phyloP scores from a whole-genome alignment of 345 rosid genomes.

The Reutealis trisperma region DNA sequence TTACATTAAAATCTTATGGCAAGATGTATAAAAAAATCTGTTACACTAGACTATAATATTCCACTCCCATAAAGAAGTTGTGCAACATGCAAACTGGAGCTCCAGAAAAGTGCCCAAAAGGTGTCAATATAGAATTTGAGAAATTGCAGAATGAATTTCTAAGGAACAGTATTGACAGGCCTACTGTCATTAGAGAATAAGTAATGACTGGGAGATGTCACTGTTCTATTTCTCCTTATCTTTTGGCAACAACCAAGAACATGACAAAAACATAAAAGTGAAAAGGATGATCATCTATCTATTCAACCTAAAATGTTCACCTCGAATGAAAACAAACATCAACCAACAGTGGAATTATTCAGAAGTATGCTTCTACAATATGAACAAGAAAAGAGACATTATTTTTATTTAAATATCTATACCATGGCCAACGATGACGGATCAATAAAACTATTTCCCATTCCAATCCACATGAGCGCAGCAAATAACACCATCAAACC shows the following conservation, averaged over 20 bases:
- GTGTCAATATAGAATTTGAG: no score
- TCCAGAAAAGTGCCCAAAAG: background rate
- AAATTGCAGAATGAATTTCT: no score
- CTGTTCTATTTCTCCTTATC: background rate
- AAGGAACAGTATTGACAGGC: no score
- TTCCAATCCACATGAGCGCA: slow-evolving; percentile 57
- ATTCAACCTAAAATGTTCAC: background rate
- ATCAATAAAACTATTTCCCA: slow-evolving; percentile 41
- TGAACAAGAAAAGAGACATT: slow-evolving; percentile 10
- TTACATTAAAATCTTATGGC: background rate
- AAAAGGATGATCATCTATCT: background rate
- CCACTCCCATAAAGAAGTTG: background rate
- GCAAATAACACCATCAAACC: slow-evolving; percentile 51
- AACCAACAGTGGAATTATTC: background rate
- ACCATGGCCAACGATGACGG: slow-evolving; percentile 55
- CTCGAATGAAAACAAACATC: background rate
- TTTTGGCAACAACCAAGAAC: no score
- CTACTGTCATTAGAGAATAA: background rate
- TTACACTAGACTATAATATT: background rate
- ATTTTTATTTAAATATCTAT: slow-evolving; percentile 20
- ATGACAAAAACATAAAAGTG: no score
- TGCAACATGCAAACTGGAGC: background rate
- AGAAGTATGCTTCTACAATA: background rate
- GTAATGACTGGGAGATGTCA: background rate
- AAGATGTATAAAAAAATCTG: background rate